phyloP scores from a whole-genome alignment of 2,329 filamentous ascomycete species.

The Aspergillus udagawae region DNA sequence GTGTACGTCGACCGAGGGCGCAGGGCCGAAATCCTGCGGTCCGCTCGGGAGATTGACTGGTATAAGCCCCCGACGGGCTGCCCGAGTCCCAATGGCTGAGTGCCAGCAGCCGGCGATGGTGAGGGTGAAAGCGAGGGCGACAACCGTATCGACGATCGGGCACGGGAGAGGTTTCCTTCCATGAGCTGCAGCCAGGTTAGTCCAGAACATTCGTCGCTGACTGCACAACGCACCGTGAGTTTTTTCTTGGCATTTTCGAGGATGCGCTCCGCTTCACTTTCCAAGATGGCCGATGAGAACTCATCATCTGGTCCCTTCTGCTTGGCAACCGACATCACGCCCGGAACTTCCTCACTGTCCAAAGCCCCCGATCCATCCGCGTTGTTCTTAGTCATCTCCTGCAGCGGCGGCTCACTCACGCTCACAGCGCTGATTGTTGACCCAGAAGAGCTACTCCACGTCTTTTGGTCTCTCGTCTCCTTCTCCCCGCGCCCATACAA shows the following conservation, averaged over 20 bases:
- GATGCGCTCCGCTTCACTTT: slow-evolving; percentile 81
- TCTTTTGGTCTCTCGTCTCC: slow-evolving; percentile 48
- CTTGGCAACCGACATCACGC: slow-evolving; percentile 36
- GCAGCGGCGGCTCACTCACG: slow-evolving; percentile 21
- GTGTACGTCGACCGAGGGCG: slow-evolving; percentile 39
- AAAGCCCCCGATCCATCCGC: slow-evolving; percentile 2
- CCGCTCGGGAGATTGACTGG: slow-evolving; percentile 38
- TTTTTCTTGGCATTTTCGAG: slow-evolving; percentile 87
- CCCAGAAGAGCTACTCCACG: slow-evolving; percentile 33
- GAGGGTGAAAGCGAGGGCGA: slow-evolving; percentile 49
- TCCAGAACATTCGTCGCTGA: background rate
- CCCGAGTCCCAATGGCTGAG: slow-evolving; percentile 29
- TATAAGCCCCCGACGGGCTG: slow-evolving; percentile 41
- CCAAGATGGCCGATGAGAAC: slow-evolving; percentile 70
- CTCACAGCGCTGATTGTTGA: slow-evolving; percentile 35
- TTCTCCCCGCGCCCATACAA: slow-evolving; percentile 49
- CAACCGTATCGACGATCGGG: slow-evolving; percentile 62
- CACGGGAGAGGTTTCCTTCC: slow-evolving; percentile 84
- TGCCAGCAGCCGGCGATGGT: slow-evolving; percentile 35
- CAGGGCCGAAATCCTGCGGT: slow-evolving; percentile 44
- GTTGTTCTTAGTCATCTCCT: slow-evolving; percentile 8
- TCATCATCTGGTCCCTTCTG: slow-evolving; percentile 52
- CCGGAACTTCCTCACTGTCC: slow-evolving; percentile 9
- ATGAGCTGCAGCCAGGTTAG: slow-evolving; percentile 61
- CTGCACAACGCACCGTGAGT: slow-evolving; percentile 63